Conservation (phyloP, 2,329 filamentous ascomycete genomes). For the Xylaria digitata region DNA sequence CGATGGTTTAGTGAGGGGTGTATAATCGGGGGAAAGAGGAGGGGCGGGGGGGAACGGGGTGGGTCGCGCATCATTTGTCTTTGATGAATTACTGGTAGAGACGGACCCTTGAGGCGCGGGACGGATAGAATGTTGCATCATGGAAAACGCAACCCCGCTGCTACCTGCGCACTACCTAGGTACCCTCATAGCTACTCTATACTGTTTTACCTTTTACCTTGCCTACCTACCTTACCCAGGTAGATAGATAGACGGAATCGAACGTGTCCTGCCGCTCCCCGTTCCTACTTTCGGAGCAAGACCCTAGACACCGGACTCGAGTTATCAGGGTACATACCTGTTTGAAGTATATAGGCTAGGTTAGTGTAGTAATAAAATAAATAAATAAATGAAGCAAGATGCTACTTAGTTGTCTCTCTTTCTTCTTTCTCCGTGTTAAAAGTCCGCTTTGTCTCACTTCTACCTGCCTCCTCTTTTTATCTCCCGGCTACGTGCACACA, state of each 20-base stretch:
- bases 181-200: no score
- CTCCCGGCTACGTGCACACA: background rate
- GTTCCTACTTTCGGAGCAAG: no score
- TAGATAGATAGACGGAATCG: no score
- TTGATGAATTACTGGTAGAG: background rate
- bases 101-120: background rate
- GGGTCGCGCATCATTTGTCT: background rate
- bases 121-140: conserved; percentile 9
- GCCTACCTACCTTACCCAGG: no score
- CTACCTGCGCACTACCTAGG: conserved; percentile 5
- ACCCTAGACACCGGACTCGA: background rate
- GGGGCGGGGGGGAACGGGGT: no score
- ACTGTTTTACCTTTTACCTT: no score
- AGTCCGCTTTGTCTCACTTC: background rate
- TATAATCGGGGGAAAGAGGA: no score
- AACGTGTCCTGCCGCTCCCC: no score
- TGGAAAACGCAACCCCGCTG: conserved; percentile 27
- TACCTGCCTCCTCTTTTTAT: background rate
- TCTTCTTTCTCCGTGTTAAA: background rate
- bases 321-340: no score
- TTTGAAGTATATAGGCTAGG: background rate
- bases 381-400: background rate
- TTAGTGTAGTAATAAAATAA: background rate
- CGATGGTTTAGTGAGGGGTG: no score
- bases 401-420: background rate